Conservation (phyloP, 768 basidiomycete species). For the Heimioporus sp. region DNA sequence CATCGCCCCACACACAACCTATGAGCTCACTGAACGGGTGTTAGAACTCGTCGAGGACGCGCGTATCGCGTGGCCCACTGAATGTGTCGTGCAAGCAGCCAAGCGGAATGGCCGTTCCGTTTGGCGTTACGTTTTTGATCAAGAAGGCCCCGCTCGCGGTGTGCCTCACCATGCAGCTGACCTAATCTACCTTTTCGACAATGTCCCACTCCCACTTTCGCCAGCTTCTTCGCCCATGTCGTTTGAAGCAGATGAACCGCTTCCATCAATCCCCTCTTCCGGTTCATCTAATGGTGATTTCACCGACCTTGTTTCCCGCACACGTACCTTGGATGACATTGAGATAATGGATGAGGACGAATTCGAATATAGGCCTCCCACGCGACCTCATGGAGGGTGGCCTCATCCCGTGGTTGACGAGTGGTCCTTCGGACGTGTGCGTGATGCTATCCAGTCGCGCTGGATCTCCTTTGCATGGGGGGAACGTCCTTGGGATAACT, state of each 20-base stretch:
- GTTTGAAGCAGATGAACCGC: constrained; percentile 33
- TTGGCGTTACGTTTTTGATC: constrained; percentile 82
- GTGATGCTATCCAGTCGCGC: constrained; percentile 67
- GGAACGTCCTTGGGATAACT: constrained; percentile 64
- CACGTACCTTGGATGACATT: constrained; percentile 24
- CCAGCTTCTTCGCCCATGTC: constrained; percentile 32
- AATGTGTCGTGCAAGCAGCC: constrained; percentile 55
- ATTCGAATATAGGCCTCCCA: constrained; percentile 12
- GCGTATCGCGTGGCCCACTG: constrained; percentile 74
- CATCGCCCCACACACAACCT: constrained; percentile 58
- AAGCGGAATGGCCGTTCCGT: constrained; percentile 56
- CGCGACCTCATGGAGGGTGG: constrained; percentile 44
- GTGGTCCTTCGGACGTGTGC: constrained; percentile 63
- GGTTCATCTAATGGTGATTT: constrained; percentile 24
- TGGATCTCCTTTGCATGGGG: constrained; percentile 79
- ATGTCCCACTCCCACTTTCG: constrained; percentile 53
- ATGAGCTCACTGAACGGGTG: constrained; percentile 65
- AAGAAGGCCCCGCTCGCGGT: constrained; percentile 66
- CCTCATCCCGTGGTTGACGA: constrained; percentile 57
- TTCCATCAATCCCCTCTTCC: constrained; percentile 30
- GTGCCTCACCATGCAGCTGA: constrained; percentile 71
- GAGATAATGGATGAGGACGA: constrained; percentile 24
- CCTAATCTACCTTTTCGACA: constrained; percentile 78
- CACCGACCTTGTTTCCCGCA: constrained; percentile 12
- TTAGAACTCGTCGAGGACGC: constrained; percentile 77